A percentile compares a stretch with the other conserved stretches of the same genome.
Conservation (phyloP, 345 rosid species). For the Sisymbrium altissimum region DNA sequence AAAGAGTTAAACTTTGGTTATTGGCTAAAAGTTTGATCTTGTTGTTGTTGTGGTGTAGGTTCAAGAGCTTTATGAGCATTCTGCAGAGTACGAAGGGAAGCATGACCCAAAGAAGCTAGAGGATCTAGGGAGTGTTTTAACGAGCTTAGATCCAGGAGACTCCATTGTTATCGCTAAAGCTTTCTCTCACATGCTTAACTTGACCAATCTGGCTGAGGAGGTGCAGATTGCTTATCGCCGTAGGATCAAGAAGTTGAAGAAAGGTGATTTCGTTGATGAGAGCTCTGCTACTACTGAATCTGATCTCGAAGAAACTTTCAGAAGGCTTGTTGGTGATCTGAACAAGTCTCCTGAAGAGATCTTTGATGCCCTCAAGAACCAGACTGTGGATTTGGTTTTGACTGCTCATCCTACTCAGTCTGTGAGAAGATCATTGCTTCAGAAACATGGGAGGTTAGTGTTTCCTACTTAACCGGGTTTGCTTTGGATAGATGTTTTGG, state of each 20-base stretch:
- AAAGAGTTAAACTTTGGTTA: background rate
- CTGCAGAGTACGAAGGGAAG: slow-evolving; percentile 90
- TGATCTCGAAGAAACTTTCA: slow-evolving; percentile 87
- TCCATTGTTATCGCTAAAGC: slow-evolving; percentile 84
- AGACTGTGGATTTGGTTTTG: slow-evolving; percentile 93
- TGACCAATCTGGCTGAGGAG: slow-evolving; percentile 97
- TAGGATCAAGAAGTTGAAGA: slow-evolving; percentile 75
- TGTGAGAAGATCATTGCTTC: slow-evolving; percentile 90
- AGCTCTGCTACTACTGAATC: slow-evolving; percentile 89
- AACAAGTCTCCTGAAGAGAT: slow-evolving; percentile 93
- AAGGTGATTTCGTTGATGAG: slow-evolving; percentile 83
- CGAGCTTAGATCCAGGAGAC: slow-evolving; percentile 92
- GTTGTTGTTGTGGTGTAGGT: slow-evolving; percentile 47
- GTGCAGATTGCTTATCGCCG: slow-evolving; percentile 91
- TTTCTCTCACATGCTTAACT: slow-evolving; percentile 92
- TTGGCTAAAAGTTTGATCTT: background rate
- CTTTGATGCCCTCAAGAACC: slow-evolving; percentile 91
- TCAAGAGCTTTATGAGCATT: slow-evolving; percentile 92
- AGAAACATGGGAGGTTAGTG: slow-evolving; percentile 84
- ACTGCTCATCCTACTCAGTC: slow-evolving; percentile 99
- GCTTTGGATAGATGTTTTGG: background rate
- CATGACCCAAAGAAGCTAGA: slow-evolving; percentile 69
- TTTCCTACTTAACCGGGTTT: background rate
- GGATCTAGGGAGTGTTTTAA: slow-evolving; percentile 78
- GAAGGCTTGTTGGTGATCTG: slow-evolving; percentile 72